Evolutionary conservation across 495 filamentous ascomycete species (phyloP).

Genomic region (Baudoinia panamericana): DNA sequence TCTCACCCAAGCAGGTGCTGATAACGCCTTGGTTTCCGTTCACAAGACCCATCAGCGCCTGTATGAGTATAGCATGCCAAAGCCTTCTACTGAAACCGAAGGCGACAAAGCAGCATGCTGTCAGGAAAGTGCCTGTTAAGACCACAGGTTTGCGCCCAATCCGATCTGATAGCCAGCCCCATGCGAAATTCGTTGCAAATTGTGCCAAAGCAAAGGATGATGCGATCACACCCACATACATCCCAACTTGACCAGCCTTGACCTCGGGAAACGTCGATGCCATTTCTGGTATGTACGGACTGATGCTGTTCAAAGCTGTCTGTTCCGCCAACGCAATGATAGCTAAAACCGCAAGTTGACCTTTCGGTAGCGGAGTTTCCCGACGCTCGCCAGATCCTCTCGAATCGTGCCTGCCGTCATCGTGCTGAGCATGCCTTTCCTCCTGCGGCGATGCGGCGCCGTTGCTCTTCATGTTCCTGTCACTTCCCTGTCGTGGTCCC

Average conservation of each 20-base stretch:
- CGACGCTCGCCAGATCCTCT: conserved; percentile 17
- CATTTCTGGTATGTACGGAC: conserved; percentile 94
- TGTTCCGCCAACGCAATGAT: conserved; percentile 86
- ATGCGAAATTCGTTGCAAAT: conserved; percentile 80
- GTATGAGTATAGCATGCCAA: conserved; percentile 69
- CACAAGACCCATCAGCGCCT: conserved; percentile 77
- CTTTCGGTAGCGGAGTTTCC: conserved; percentile 62
- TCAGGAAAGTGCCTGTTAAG: conserved; percentile 68
- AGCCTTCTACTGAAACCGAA: conserved; percentile 82
- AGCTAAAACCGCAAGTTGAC: conserved; percentile 71
- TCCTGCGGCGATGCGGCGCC: too few species aligned
- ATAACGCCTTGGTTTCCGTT: conserved; percentile 87
- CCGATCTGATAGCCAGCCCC: conserved; percentile 82
- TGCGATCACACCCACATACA: conserved; percentile 83
- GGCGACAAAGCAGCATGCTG: conserved; percentile 64
- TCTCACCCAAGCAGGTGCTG: conserved; percentile 83
- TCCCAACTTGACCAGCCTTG: conserved; percentile 51
- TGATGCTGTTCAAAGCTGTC: conserved; percentile 90
- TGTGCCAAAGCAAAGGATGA: conserved; percentile 87
- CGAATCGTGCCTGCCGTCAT: conserved; percentile 13
- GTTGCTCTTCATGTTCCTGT: neutral
- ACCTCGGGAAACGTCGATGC: conserved; percentile 73
- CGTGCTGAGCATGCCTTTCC: too few species aligned
- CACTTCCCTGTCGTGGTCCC: conserved; percentile 25
- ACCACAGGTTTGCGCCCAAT: conserved; percentile 91